These are phyloP conservation scores for Debaryomycetaceae sp. DNA, from an alignment of 1,139 yeast species.

Conservation along the genomic window DNA sequence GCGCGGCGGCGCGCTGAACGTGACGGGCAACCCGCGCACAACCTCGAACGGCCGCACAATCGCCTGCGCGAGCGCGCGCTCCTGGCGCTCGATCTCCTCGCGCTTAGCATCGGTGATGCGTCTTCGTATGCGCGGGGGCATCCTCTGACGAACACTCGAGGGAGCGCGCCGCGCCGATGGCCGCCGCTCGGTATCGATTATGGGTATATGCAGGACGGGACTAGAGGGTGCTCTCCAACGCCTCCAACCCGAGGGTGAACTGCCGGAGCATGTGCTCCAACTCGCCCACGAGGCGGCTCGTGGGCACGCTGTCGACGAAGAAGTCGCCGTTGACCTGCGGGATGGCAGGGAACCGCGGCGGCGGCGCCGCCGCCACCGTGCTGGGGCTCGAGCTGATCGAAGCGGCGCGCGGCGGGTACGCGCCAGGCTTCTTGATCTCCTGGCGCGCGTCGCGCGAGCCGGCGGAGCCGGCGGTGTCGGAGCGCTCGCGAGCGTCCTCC, in stretches of 20 bases:
- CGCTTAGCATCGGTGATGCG: slow-evolving; percentile 45
- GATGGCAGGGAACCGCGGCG: slow-evolving; percentile 30
- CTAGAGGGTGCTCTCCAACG: slow-evolving; percentile 30
- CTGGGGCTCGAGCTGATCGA: slow-evolving; percentile 13
- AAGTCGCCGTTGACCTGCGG: slow-evolving; percentile 37
- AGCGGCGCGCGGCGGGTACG: slow-evolving; percentile 14
- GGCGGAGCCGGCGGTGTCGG: slow-evolving; percentile 6
- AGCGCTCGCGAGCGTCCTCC: slow-evolving; percentile 8
- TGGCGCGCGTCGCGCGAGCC: too few relatives aligned
- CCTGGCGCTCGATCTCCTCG: slow-evolving; percentile 46
- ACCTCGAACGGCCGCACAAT: slow-evolving; percentile 64
- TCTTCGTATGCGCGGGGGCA: slow-evolving; percentile 45
- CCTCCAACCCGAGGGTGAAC: slow-evolving; percentile 41
- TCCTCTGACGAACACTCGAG: slow-evolving; percentile 10
- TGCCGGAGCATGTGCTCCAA: slow-evolving; percentile 37
- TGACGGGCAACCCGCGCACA: slow-evolving; percentile 67
- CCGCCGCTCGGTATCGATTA: too few relatives aligned
- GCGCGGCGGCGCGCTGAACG: slow-evolving; percentile 58
- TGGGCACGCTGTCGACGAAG: slow-evolving; percentile 35
- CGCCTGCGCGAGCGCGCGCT: slow-evolving; percentile 36
- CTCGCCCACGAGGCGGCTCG: slow-evolving; percentile 31
- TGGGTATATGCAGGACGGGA: slow-evolving; percentile 2
- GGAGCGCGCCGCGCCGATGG: neutral
- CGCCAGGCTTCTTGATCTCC: slow-evolving; percentile 1
- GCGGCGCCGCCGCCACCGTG: slow-evolving; percentile 3